Base-by-base conservation (phyloP, 805 yeast species). In the Saturnispora halmiae region DNA sequence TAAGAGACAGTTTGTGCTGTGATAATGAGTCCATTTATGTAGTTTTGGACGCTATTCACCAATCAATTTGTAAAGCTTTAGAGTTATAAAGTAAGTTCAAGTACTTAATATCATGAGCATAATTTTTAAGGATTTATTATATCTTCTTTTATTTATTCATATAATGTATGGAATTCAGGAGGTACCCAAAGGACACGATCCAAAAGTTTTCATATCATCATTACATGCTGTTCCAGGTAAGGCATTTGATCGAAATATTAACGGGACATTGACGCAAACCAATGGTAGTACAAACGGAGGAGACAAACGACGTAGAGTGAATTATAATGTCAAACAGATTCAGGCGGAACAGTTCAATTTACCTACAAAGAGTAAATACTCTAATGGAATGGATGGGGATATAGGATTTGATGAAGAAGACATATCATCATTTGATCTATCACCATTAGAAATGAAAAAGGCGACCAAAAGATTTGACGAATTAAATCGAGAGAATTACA, bases 401-500 rank as follows among this genome's bases (percentile, higher is more conserved):
- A n/a, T n/a, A n/a, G n/a, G n/a, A n/a, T n/a, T n/a, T n/a, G 39
- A 31, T n/a, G 49, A 51, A 9, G 45, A 42, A 10, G 28, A 37
- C 21, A 22, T 22, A 4, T 22, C 43, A 26, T 15, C 27, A 19
- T 6, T 13, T 34, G 39, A 31, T 42, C 19, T 53, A 24, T 35
- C 46, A 2, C 51, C 53, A 2, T 41, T 49, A 8, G 69, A 61
- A 36, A 55, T 59, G 46, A 62, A 59, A 46, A 59, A 58, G 36
- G 62, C 66, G 1, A 50, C 51, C 13, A 64, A 63, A 43, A 48
- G 73, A 34, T 63, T 66, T 38, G 60, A 55, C 2, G 72, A 68
- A 43, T 49, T 69, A 16, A 67, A 65, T 41, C 49, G 63, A 21
- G 73, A 69, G 51, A 67, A 68, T 44, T 69, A 65, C 46, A 66